phyloP scores from a whole-genome alignment of 1,139 yeast species.

The Yarrowia galli region DNA sequence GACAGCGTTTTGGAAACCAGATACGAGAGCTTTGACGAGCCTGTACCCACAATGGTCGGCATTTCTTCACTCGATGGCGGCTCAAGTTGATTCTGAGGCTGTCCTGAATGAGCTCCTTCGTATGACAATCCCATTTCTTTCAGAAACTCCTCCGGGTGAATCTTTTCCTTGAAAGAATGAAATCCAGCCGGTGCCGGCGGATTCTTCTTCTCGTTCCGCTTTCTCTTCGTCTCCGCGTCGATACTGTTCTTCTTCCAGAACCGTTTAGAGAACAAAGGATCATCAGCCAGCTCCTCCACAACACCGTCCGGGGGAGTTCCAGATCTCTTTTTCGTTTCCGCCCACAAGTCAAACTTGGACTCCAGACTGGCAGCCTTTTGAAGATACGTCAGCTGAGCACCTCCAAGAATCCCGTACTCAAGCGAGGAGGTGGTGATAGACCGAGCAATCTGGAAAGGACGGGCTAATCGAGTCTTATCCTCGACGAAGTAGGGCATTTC shows the following conservation, averaged over 20 bases:
- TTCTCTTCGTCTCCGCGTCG: not conserved
- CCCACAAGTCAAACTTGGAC: slow-evolving; percentile 3
- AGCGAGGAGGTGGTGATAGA: not conserved
- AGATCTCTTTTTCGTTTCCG: not conserved
- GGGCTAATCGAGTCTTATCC: not conserved
- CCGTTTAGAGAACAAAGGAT: slow-evolving; percentile 1
- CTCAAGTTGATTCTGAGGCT: not conserved
- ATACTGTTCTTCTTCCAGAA: not conserved
- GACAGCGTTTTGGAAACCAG: slow-evolving; percentile 43
- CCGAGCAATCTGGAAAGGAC: not conserved
- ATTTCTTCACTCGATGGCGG: too few relatives aligned
- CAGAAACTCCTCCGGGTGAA: not conserved
- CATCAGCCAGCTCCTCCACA: not conserved
- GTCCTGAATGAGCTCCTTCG: not conserved
- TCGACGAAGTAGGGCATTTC: slow-evolving; percentile 21
- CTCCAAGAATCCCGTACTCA: slow-evolving; percentile 4
- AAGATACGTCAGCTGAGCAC: not conserved
- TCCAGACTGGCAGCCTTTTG: not conserved
- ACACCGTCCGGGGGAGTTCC: slow-evolving; percentile 1
- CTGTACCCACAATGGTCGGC: slow-evolving; percentile 14
- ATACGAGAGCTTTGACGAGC: slow-evolving; percentile 23
- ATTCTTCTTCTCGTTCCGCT: not conserved
- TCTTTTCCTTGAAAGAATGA: not conserved
- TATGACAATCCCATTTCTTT: not conserved
- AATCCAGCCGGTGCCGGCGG: too few relatives aligned